Evolutionary conservation across 805 yeast species (phyloP).

Genomic region (Kazachstania viticola): DNA sequence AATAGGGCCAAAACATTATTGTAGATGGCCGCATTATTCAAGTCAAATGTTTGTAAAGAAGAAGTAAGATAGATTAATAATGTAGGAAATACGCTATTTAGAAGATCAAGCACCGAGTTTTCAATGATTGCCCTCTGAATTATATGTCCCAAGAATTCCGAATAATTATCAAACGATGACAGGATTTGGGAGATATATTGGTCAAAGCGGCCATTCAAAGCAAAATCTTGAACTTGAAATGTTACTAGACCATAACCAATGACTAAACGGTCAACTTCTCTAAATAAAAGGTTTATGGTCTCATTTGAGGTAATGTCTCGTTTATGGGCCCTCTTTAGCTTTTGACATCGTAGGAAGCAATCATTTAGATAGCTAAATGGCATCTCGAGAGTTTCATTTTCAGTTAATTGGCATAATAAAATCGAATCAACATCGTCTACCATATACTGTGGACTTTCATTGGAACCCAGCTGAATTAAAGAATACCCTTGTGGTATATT

Average conservation of each 20-base stretch:
- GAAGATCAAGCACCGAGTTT: constrained; percentile 49
- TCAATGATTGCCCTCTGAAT: constrained; percentile 52
- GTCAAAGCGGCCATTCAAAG: constrained; percentile 14
- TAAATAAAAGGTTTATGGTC: constrained; percentile 25
- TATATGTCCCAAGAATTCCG: constrained; percentile 45
- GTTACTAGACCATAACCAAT: constrained; percentile 54
- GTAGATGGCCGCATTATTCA: constrained; percentile 38
- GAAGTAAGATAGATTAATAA: constrained; percentile 18
- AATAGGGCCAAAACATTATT: constrained; percentile 42
- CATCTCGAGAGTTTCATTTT: constrained; percentile 15
- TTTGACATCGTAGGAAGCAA: constrained; percentile 21
- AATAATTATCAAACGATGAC: constrained; percentile 18
- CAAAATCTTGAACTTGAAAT: constrained; percentile 53
- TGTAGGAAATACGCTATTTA: constrained; percentile 35
- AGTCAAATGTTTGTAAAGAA: constrained; percentile 26
- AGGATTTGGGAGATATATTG: constrained; percentile 23
- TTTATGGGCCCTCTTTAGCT: constrained; percentile 33
- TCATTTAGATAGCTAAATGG: constrained; percentile 21
- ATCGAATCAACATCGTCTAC: constrained; percentile 19
- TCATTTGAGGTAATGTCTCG: constrained; percentile 30
- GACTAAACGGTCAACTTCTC: constrained; percentile 32
- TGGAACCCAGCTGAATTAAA: neutral
- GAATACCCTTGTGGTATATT: constrained; percentile 9
- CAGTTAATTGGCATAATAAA: constrained; percentile 24
- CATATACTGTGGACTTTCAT: neutral